Evolutionary conservation across 495 filamentous ascomycete genomes (phyloP), one percentile per base, ranked within the genome.

Genomic region (Diplogelasinospora grovesii): DNA sequence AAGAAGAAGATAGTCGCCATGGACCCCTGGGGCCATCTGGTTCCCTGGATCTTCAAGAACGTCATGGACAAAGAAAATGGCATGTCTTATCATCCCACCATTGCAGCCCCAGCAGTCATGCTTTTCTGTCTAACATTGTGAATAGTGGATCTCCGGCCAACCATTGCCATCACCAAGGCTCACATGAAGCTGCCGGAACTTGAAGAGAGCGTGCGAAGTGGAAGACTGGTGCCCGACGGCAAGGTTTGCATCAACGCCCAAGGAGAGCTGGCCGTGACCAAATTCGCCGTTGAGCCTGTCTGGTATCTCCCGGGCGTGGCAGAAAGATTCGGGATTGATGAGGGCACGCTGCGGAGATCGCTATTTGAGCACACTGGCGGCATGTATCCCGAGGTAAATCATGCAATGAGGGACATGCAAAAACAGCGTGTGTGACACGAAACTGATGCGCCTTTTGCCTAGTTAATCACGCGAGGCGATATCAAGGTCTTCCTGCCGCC

Each of bases 181-280:
- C 94, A 96, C 56, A 98, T 98, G 92, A 92, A 86, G 63, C 65
- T 98, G 21, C 85, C 92, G 6, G 92, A 98, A 62, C 80, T 98
- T 23, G 88, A 88, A 36, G 81, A 94, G 22, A 87, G 85, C 41
- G 88, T 98, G 7, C 76, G 73, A 34, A 70, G 71, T 28, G 89
- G 90, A 13, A 74, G 83, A 36, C 70, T 98, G 62, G 71, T 83
- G 7, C 86, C 89, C 0, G 92, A 98, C 63, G 92, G 92, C 28
- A 86, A 83, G 45, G 87, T 98, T 34, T 89, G 93, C 46, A 62
- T 98, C 26, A 92, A 93, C 53, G 71, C 73, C 5, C 58, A 57
- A 3, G 92, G 92, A 22, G 92, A 98, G 56, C 74, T 98, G 8
- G 85, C 86, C 26, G 92, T 98, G 9, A 96, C 90, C 16, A 98